These are phyloP conservation scores for Aspergillus glaucus DNA, from an alignment of 2,329 filamentous ascomycete genomes.

Conservation along the genomic window DNA sequence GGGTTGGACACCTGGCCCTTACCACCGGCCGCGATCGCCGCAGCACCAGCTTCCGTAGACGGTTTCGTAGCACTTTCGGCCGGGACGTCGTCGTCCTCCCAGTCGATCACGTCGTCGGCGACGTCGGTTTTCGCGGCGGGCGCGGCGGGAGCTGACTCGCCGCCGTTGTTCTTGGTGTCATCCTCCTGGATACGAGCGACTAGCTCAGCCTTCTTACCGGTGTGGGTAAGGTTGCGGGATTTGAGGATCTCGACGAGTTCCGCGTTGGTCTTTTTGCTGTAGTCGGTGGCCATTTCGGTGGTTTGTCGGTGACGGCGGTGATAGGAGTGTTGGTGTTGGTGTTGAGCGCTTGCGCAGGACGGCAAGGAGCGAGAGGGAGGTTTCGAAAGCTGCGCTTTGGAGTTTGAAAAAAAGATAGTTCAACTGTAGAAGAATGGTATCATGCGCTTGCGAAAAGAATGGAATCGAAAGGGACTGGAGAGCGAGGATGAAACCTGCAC, in stretches of 20 bases:
- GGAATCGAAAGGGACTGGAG: neutral
- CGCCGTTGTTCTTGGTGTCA: conserved; percentile 26
- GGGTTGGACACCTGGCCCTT: conserved; percentile 34
- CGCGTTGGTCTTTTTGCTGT: conserved; percentile 46
- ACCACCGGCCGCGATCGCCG: conserved; percentile 33
- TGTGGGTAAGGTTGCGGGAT: conserved; percentile 41
- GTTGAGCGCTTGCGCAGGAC: neutral
- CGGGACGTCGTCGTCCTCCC: conserved; percentile 37
- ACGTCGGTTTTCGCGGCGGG: conserved; percentile 21
- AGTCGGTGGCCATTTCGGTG: conserved; percentile 37
- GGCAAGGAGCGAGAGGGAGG: neutral
- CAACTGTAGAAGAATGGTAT: neutral
- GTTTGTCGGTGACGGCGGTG: neutral
- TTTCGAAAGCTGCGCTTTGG: neutral
- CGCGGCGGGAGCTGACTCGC: conserved; percentile 16
- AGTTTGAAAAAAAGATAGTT: neutral
- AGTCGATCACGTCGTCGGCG: conserved; percentile 41
- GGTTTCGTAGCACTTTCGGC: conserved; percentile 22
- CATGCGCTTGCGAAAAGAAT: neutral
- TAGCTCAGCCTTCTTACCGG: conserved; percentile 46
- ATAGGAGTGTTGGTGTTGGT: neutral
- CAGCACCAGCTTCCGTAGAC: conserved; percentile 25
- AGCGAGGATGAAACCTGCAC: neutral
- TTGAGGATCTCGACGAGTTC: conserved; percentile 47
- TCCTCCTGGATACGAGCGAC: conserved; percentile 42